A percentile compares a stretch with the other conserved stretches of the same genome.
Evolutionary conservation across 805 yeast genomes (phyloP).

Genomic region (Sugiyamaella smithiae): DNA sequence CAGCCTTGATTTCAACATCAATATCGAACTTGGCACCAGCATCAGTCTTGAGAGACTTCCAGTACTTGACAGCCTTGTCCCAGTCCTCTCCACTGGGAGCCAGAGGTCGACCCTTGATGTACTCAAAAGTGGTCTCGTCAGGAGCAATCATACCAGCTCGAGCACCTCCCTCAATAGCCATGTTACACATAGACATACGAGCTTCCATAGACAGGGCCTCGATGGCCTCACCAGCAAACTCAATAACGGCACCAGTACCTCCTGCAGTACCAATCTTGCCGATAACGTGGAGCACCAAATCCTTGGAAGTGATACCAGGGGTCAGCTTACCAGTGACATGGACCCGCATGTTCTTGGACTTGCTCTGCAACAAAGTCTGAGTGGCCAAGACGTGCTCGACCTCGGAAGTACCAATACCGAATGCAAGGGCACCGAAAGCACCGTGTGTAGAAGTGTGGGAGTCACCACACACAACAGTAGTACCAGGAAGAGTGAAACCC

Average conservation of each 20-base stretch:
- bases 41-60: slow-evolving; percentile 86
- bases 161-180: slow-evolving; percentile 99
- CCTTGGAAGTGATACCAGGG: slow-evolving; percentile 94
- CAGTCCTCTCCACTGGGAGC: slow-evolving; percentile 93
- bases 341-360: slow-evolving; percentile 94
- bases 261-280: slow-evolving; percentile 99
- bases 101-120: slow-evolving; percentile 89
- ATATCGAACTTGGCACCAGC: slow-evolving; percentile 86
- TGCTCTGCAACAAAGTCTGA: slow-evolving; percentile 87
- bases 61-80: slow-evolving; percentile 90
- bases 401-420: slow-evolving; percentile 98
- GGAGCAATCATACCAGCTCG: slow-evolving; percentile 99
- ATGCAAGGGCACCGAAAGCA: slow-evolving; percentile 95
- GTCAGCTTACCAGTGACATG: slow-evolving; percentile 76
- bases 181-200: slow-evolving; percentile 98
- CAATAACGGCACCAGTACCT: slow-evolving; percentile 96
- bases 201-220: slow-evolving; percentile 92
- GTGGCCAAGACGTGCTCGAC: slow-evolving; percentile 99
- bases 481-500: slow-evolving; percentile 97
- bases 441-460: slow-evolving; percentile 99
- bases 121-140: slow-evolving; percentile 82
- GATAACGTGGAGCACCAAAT: slow-evolving; percentile 88
- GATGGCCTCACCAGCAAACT: slow-evolving; percentile 94
- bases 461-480: slow-evolving; percentile 99
- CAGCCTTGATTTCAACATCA: slow-evolving; percentile 75